These are phyloP conservation scores for Penicillium coffeae DNA, from an alignment of 495 filamentous ascomycete species.

Conservation along the genomic window DNA sequence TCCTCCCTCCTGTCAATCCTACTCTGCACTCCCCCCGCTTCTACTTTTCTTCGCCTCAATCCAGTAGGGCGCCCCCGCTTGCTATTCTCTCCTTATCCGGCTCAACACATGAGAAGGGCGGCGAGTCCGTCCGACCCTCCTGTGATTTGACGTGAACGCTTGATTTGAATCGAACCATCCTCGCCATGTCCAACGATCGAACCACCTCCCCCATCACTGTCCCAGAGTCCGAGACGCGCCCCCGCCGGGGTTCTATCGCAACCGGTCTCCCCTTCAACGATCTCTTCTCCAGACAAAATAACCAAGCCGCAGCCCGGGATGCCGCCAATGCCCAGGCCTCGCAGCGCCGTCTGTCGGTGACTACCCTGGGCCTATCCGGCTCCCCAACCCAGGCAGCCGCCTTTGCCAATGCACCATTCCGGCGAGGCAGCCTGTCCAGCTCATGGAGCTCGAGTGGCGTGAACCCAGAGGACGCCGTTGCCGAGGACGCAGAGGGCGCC, in stretches of 20 bases:
- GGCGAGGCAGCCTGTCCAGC: conserved; percentile 69
- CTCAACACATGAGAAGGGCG: conserved; percentile 25
- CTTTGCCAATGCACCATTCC: conserved; percentile 46
- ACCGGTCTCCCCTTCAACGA: conserved; percentile 44
- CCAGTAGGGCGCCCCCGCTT: background rate
- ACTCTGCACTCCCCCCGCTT: conserved; percentile 3
- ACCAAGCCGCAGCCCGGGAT: conserved; percentile 13
- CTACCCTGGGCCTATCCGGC: conserved; percentile 77
- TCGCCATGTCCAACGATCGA: conserved; percentile 48
- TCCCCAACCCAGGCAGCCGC: conserved; percentile 63
- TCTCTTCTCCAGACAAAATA: conserved; percentile 38
- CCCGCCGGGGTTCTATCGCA: conserved; percentile 47
- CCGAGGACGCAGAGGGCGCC: conserved; percentile 70
- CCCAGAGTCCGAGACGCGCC: conserved; percentile 35
- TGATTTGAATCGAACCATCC: background rate
- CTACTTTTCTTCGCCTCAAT: background rate
- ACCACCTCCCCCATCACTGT: conserved; percentile 47
- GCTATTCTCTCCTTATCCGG: conserved; percentile 1
- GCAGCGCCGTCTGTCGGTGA: conserved; percentile 83
- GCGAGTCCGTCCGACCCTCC: conserved; percentile 26
- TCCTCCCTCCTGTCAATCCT: background rate
- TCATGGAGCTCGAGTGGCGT: conserved; percentile 68
- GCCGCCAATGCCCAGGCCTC: conserved; percentile 59
- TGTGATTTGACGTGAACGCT: conserved; percentile 8
- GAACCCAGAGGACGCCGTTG: conserved; percentile 82